A percentile compares a stretch with the other conserved stretches of the same genome.
Evolutionary conservation across 2,329 filamentous ascomycete species (phyloP).

Genomic region (Diaporthe sp.): DNA sequence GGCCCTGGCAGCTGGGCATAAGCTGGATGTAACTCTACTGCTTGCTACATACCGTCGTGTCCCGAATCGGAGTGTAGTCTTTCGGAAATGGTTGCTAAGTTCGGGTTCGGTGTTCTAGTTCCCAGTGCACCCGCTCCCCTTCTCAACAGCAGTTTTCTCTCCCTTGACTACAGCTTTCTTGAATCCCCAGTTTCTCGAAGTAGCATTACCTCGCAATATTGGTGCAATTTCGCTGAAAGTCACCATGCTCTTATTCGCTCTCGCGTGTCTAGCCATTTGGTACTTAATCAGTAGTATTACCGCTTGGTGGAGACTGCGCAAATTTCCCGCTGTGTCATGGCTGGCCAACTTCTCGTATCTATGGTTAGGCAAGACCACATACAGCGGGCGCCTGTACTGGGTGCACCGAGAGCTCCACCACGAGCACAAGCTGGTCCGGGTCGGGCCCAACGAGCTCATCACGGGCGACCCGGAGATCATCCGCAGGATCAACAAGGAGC

Average conservation of each 20-base stretch:
- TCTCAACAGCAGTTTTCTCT: neutral
- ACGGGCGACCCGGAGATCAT: slow-evolving; percentile 45
- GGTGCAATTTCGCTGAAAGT: no score
- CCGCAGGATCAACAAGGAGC: slow-evolving; percentile 36
- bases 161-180: neutral
- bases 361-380: slow-evolving; percentile 47
- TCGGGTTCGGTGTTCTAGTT: neutral
- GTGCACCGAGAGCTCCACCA: slow-evolving; percentile 45
- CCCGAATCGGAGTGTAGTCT: neutral
- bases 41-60: neutral
- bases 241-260: neutral
- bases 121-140: no score
- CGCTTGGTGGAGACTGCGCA: slow-evolving; percentile 43
- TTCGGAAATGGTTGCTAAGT: neutral
- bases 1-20: neutral
- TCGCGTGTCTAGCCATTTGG: slow-evolving; percentile 19
- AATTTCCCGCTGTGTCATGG: slow-evolving; percentile 45
- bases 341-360: slow-evolving; percentile 51
- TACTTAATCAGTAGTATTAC: slow-evolving; percentile 41
- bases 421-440: slow-evolving; percentile 46
- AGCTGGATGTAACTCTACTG: neutral
- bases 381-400: slow-evolving; percentile 46
- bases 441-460: slow-evolving; percentile 46
- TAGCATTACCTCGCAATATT: neutral
- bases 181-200: neutral